Percentiles rank a stretch among this genome's conserved stretches.
phyloP scores from a whole-genome alignment of 495 filamentous ascomycete genomes.

The Penicillium samsonianum region DNA sequence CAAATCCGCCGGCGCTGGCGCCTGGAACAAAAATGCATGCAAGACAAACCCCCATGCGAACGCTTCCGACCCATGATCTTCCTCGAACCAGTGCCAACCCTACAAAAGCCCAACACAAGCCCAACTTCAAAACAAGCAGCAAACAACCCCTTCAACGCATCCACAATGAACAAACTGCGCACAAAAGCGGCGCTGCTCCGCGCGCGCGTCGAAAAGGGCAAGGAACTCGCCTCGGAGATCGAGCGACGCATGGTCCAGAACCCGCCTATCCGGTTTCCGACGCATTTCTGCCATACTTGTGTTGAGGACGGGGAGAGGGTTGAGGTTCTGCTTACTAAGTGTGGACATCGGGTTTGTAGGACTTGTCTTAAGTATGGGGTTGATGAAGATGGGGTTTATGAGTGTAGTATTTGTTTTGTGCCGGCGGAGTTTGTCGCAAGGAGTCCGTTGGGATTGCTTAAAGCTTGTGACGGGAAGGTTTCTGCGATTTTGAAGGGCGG shows the following conservation, averaged over 20 bases:
- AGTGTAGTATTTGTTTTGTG: slow-evolving; percentile 31
- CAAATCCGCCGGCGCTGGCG: slow-evolving; percentile 30
- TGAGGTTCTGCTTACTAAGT: slow-evolving; percentile 27
- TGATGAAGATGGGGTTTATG: slow-evolving; percentile 20
- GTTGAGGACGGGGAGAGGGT: slow-evolving; percentile 21
- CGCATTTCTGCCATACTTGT: slow-evolving; percentile 34
- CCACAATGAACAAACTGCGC: slow-evolving; percentile 7
- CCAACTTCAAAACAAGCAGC: background rate
- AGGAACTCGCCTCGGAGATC: slow-evolving; percentile 30
- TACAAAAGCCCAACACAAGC: slow-evolving; percentile 15
- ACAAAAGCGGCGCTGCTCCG: slow-evolving; percentile 21
- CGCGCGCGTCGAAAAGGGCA: slow-evolving; percentile 32
- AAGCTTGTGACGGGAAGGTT: slow-evolving; percentile 7
- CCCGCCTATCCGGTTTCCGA: slow-evolving; percentile 17
- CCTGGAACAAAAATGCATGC: slow-evolving; percentile 28
- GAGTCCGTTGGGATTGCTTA: background rate
- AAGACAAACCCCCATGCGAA: slow-evolving; percentile 15
- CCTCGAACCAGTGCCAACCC: slow-evolving; percentile 24
- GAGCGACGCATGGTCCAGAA: slow-evolving; percentile 24
- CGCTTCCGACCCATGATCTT: slow-evolving; percentile 26
- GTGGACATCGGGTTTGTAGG: slow-evolving; percentile 29
- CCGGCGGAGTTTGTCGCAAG: slow-evolving; percentile 20
- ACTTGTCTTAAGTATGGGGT: slow-evolving; percentile 29
- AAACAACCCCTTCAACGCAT: slow-evolving; percentile 2
- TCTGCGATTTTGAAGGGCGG: background rate